phyloP scores from a whole-genome alignment of 345 rosid genomes.

The thale cress (Arabidopsis thaliana) region TAIR10.1 NC_003071.7:15374001-15374500 shows the following conservation, averaged over 20 bases:
- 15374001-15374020: too few species aligned
- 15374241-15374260: not conserved
- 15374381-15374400: conserved; percentile 12
- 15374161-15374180: not conserved
- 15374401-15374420: conserved; percentile 28
- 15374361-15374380: conserved; percentile 12
- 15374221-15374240: not conserved
- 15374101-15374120: not conserved
- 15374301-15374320: conserved; percentile 24
- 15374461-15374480: conserved; percentile 36
- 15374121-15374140: not conserved
- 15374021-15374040: too few species aligned
- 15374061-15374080: too few species aligned
- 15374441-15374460: conserved; percentile 30
- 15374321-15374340: conserved; percentile 36
- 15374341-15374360: conserved; percentile 38
- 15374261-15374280: not conserved
- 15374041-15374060: too few species aligned
- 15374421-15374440: conserved; percentile 40
- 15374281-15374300: conserved; percentile 1
- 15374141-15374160: not conserved
- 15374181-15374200: conserved; percentile 5
- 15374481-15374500: conserved; percentile 9
- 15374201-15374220: conserved; percentile 4
- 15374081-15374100: too few species aligned